Conservation (phyloP, 179 eudicot genomes). For the Spergularia azorica region DNA sequence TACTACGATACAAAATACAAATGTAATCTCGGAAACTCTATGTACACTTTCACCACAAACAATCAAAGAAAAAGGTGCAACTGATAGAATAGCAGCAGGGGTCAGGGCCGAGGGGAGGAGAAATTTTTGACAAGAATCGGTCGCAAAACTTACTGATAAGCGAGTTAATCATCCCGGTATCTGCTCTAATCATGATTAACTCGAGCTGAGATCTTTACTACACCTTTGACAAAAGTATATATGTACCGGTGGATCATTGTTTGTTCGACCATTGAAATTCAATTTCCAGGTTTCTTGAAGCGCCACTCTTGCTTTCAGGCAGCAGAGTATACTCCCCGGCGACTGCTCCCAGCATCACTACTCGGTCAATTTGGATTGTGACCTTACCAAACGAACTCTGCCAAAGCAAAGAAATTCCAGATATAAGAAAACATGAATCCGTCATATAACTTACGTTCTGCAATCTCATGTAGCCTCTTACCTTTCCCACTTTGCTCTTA, state of each 20-base stretch:
- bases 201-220: slow-evolving; percentile 2
- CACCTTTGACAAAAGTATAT: not conserved
- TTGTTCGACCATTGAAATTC: slow-evolving; percentile 97
- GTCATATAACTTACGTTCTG: not conserved
- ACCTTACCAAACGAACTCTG: slow-evolving; percentile 98
- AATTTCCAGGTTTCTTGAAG: slow-evolving; percentile 85
- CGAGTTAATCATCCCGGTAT: slow-evolving; percentile 1
- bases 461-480: slow-evolving; percentile 27
- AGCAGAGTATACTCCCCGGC: slow-evolving; percentile 87
- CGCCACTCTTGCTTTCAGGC: slow-evolving; percentile 97
- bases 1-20: slow-evolving; percentile 1
- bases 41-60: slow-evolving; percentile 31
- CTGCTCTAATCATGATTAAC: slow-evolving; percentile 5
- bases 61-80: slow-evolving; percentile 11
- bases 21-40: slow-evolving; percentile 18
- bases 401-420: slow-evolving; percentile 23
- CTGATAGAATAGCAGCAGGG: not conserved
- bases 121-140: not conserved
- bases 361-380: slow-evolving; percentile 97
- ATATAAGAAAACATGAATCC: not conserved
- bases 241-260: slow-evolving; percentile 19
- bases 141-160: not conserved
- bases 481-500: slow-evolving; percentile 99
- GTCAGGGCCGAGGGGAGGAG: no score
- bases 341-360: slow-evolving; percentile 93